Percentiles rank a stretch among this genome's conserved stretches.
phyloP scores from a whole-genome alignment of 2,329 filamentous ascomycete species.

The Hypoxylon rubiginosum region DNA sequence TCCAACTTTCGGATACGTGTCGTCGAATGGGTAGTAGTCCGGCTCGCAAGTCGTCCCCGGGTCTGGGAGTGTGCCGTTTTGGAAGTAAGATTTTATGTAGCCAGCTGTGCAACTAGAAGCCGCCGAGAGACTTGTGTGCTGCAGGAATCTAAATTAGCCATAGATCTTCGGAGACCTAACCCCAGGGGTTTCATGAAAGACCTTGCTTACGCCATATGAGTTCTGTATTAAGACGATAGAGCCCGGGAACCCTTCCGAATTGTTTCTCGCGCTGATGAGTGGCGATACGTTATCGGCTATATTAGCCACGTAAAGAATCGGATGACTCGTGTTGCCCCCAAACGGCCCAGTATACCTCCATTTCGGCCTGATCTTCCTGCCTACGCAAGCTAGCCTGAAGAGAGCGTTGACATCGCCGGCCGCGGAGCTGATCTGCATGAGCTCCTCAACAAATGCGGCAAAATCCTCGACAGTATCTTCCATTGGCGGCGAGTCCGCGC shows the following conservation, averaged over 20 bases:
- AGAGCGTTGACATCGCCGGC: conserved; percentile 60
- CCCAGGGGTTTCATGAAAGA: background rate
- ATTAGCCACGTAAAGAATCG: conserved; percentile 56
- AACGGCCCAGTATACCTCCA: conserved; percentile 52
- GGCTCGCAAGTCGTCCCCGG: conserved; percentile 61
- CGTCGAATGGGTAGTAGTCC: conserved; percentile 60
- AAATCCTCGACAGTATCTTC: conserved; percentile 54
- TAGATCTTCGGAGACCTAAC: background rate
- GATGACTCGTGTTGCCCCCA: conserved; percentile 50
- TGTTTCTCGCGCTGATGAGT: conserved; percentile 49
- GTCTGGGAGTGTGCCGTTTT: conserved; percentile 60
- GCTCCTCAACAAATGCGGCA: conserved; percentile 50
- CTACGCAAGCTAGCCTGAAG: conserved; percentile 53
- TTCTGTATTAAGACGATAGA: conserved; percentile 64
- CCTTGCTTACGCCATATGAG: conserved; percentile 62
- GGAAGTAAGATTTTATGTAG: conserved; percentile 61
- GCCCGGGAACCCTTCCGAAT: conserved; percentile 56
- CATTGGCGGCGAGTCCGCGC: conserved; percentile 57
- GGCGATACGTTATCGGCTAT: conserved; percentile 54
- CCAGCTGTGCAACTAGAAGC: conserved; percentile 60
- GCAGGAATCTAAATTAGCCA: conserved; percentile 17
- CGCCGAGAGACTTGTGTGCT: conserved; percentile 65
- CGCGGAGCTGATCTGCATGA: conserved; percentile 56
- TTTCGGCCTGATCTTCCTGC: conserved; percentile 51
- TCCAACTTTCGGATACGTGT: conserved; percentile 13